phyloP scores from a whole-genome alignment of 495 filamentous ascomycete genomes.

The Aspergillus incahuasiensis region DNA sequence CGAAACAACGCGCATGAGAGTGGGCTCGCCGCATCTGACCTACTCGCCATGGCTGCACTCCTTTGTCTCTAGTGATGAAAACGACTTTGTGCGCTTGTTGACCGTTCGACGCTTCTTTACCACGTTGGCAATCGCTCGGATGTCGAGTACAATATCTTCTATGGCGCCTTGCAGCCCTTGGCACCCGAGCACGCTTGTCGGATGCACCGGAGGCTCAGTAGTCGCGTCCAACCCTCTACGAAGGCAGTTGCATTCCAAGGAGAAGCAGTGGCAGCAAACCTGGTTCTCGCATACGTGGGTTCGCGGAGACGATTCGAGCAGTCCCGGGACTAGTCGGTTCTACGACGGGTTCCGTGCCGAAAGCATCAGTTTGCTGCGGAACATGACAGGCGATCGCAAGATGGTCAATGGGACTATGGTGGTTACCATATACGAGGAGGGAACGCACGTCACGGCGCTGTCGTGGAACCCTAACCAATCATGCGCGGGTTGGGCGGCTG shows the following conservation, averaged over 20 bases:
- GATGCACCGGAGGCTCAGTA: constrained; percentile 54
- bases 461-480: constrained; percentile 63
- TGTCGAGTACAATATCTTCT: constrained; percentile 36
- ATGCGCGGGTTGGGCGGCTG: constrained; percentile 62
- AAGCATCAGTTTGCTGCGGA: constrained; percentile 30
- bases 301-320: constrained; percentile 24
- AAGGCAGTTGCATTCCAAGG: constrained; percentile 49
- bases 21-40: constrained; percentile 42
- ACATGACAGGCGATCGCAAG: constrained; percentile 28
- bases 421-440: constrained; percentile 55
- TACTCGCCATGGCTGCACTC: constrained; percentile 56
- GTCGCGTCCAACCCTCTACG: constrained; percentile 53
- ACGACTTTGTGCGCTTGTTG: constrained; percentile 48
- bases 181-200: constrained; percentile 53
- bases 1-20: constrained; percentile 47
- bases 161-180: constrained; percentile 39
- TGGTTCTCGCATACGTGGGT: constrained; percentile 64
- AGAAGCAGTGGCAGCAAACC: constrained; percentile 50
- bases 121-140: constrained; percentile 34
- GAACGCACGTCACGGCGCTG: constrained; percentile 49
- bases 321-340: constrained; percentile 48
- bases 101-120: constrained; percentile 54
- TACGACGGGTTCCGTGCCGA: constrained; percentile 55
- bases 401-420: constrained; percentile 33
- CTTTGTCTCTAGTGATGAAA: constrained; percentile 54